Base-by-base conservation (phyloP, 768 basidiomycete genomes). In the Jaapia argillacea region DNA sequence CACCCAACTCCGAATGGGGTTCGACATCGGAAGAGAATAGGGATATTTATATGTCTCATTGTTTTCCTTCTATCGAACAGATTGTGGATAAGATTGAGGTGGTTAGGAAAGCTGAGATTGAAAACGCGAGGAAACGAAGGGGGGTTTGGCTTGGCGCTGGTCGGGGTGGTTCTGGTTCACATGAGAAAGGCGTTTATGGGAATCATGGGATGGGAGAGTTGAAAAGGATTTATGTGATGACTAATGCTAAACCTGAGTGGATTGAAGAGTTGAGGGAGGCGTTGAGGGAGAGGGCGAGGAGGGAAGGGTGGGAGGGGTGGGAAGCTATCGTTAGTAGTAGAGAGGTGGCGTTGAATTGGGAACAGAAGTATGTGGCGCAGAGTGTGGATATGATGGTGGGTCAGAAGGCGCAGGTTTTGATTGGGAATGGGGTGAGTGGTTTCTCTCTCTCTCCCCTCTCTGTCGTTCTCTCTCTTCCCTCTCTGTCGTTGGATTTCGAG, bases 321-420 rank as follows among this genome's bases (percentile, higher is more conserved):
- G 65, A 73, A 5, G 61, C 59, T 7, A 64, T 83, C 24, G 55
- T 62, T 42, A 78, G 68, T 24, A 80, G 75, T 43, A 60, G 74
- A 20, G 79, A 84, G 54, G 48, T 84, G 36, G 43, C 52, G 24
- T 51, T 81, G 16, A 66, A 60, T 7, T 68, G 69, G 69, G 77
- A 80, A 53, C 72, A 75, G 43, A 70, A 70, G 48, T 71, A 70
- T 7, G 69, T 80, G 7, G 62, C 69, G 18, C 76, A 80, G 57
- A 70, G 75, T 3, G 58, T 79, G 52, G 83, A 85, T 57, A 83
- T 84, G 81, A 64, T 78, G 49, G 70, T 84, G 33, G 81, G 70
- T 10, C 66, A 76, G 53, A 60, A 76, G 41, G 80, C 81, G 1
- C 72, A 80, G 50, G 66, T 76, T 45, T 75, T 85, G 47, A 62